Evolutionary conservation across 345 rosid species (phyloP).

Genomic region (Lepidium aucheri): DNA sequence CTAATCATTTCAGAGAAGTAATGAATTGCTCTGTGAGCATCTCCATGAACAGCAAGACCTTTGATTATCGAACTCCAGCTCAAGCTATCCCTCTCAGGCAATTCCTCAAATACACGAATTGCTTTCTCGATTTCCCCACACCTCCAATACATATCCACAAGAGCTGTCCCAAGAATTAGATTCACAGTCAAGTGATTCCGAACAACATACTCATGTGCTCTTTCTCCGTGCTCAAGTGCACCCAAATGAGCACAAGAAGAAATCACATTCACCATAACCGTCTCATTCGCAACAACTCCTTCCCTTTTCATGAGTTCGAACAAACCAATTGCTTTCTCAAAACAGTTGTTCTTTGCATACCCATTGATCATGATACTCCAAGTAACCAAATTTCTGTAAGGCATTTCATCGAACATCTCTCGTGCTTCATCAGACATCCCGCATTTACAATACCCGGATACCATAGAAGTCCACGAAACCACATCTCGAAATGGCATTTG

Average conservation of each 20-base stretch:
- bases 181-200: constrained; percentile 33
- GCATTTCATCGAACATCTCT: constrained; percentile 64
- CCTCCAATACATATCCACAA: constrained; percentile 67
- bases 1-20: constrained; percentile 46
- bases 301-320: constrained; percentile 37
- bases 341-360: constrained; percentile 38
- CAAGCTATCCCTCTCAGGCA: constrained; percentile 46
- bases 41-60: constrained; percentile 62
- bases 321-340: constrained; percentile 46
- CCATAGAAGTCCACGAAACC: constrained; percentile 75
- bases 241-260: constrained; percentile 73
- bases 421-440: constrained; percentile 50
- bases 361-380: constrained; percentile 76
- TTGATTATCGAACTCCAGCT: constrained; percentile 64
- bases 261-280: constrained; percentile 59
- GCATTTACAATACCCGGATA: constrained; percentile 34
- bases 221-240: constrained; percentile 46
- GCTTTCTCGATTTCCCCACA: constrained; percentile 61
- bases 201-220: constrained; percentile 48
- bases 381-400: constrained; percentile 55
- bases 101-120: constrained; percentile 35
- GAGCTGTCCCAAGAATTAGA: constrained; percentile 59
- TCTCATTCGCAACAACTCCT: constrained; percentile 52
- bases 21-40: constrained; percentile 37
- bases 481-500: constrained; percentile 36